Evolutionary conservation across 371 early-diverging fungal species (phyloP).

Genomic region (Haplosporangium sp.): DNA sequence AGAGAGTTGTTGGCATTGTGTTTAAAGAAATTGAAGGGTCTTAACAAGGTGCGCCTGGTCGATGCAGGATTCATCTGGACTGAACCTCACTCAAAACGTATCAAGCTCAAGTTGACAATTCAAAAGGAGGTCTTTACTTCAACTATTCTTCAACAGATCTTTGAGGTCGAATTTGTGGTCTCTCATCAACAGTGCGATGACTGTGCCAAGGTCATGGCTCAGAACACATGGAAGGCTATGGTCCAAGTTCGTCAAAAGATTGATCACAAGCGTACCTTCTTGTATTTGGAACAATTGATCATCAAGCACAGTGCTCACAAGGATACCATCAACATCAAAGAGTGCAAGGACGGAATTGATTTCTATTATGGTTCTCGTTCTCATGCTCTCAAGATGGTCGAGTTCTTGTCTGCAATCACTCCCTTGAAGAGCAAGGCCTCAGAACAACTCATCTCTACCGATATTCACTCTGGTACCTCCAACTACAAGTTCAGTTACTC

Average conservation of each 20-base stretch:
- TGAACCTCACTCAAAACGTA: slow-evolving; percentile 96
- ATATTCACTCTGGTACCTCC: slow-evolving; percentile 93
- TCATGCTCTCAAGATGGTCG: slow-evolving; percentile 97
- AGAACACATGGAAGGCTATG: slow-evolving; percentile 99
- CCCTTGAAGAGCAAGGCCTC: slow-evolving; percentile 91
- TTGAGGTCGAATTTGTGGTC: slow-evolving; percentile 96
- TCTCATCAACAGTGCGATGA: slow-evolving; percentile 96
- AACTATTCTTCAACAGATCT: slow-evolving; percentile 95
- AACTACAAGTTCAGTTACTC: slow-evolving; percentile 98
- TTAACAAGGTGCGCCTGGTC: slow-evolving; percentile 92
- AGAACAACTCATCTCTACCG: slow-evolving; percentile 97
- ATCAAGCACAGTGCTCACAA: slow-evolving; percentile 97
- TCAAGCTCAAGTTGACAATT: slow-evolving; percentile 97
- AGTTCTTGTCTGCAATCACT: slow-evolving; percentile 91
- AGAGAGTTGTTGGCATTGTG: slow-evolving; percentile 96
- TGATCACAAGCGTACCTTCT: slow-evolving; percentile 97
- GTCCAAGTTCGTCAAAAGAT: slow-evolving; percentile 99
- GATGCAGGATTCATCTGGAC: slow-evolving; percentile 99
- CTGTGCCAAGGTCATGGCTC: slow-evolving; percentile 97
- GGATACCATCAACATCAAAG: slow-evolving; percentile 98
- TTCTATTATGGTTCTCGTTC: slow-evolving; percentile 95
- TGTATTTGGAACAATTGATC: slow-evolving; percentile 98
- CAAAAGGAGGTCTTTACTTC: slow-evolving; percentile 97
- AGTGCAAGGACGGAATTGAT: slow-evolving; percentile 98
- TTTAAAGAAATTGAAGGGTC: slow-evolving; percentile 93